Evolutionary conservation across 352 stramenopile genomes (phyloP).

Genomic region (Nothophytophthora sp.): DNA sequence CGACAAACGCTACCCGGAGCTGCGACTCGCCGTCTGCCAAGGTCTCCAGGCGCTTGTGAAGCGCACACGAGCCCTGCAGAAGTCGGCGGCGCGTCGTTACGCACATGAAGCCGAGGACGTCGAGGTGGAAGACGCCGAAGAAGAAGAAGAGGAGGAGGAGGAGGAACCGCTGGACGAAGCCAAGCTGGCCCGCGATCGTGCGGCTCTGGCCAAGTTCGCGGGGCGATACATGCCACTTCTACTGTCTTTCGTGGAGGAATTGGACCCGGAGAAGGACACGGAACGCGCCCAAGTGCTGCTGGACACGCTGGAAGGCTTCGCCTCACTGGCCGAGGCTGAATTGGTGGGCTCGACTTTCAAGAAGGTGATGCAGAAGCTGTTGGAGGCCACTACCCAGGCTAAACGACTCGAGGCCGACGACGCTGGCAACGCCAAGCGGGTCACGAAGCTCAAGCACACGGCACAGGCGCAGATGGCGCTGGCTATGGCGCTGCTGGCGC

Average conservation of each 20-base stretch:
- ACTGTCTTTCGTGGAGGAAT: conserved; percentile 82
- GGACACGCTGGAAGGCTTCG: conserved; percentile 85
- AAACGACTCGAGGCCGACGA: conserved; percentile 60
- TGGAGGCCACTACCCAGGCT: conserved; percentile 80
- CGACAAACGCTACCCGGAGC: conserved; percentile 84
- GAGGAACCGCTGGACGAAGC: conserved; percentile 71
- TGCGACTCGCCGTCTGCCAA: conserved; percentile 84
- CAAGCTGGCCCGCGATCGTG: conserved; percentile 73
- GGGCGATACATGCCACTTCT: conserved; percentile 85
- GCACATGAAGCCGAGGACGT: conserved; percentile 50
- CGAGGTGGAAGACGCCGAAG: conserved; percentile 35
- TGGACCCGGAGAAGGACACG: conserved; percentile 76
- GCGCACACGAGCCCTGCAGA: conserved; percentile 51
- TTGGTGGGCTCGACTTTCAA: conserved; percentile 81
- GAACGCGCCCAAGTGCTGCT: conserved; percentile 71
- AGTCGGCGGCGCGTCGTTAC: conserved; percentile 36
- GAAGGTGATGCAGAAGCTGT: conserved; percentile 89
- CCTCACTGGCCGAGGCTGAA: conserved; percentile 62
- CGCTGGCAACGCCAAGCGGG: conserved; percentile 41
- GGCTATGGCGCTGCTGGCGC: conserved; percentile 70
- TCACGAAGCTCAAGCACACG: conserved; percentile 55
- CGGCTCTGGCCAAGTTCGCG: conserved; percentile 76
- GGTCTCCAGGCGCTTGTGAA: conserved; percentile 84
- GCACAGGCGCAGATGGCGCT: conserved; percentile 81
- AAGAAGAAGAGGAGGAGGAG: conserved; percentile 37